These are phyloP conservation scores for Chrysanthemum seticuspe DNA, from an alignment of 129 eudicot genomes.

Conservation along the genomic window DNA sequence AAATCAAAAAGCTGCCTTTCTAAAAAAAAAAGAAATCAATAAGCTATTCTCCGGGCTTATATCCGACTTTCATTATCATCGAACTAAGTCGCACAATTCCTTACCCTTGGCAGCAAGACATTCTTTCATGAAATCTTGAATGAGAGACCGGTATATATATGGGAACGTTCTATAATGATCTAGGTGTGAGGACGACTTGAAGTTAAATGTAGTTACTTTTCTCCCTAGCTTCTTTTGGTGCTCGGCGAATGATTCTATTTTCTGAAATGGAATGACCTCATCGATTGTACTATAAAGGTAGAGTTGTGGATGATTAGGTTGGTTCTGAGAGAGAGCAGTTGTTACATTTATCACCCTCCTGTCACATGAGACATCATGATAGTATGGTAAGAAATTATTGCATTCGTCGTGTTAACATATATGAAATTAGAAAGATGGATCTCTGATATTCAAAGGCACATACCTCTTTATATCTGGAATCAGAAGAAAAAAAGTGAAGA, in stretches of 20 bases:
- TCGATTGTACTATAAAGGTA: slow-evolving; percentile 84
- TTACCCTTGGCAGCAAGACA: slow-evolving; percentile 34
- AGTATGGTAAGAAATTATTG: slow-evolving; percentile 3
- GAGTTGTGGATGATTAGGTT: slow-evolving; percentile 80
- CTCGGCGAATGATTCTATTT: slow-evolving; percentile 59
- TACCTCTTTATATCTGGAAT: slow-evolving; percentile 65
- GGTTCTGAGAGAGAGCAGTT: slow-evolving; percentile 44
- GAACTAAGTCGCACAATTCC: slow-evolving; percentile 6
- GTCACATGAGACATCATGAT: slow-evolving; percentile 13
- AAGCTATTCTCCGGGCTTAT: slow-evolving; percentile 1
- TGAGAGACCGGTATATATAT: slow-evolving; percentile 43
- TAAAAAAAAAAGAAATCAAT: background rate
- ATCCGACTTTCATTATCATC: background rate
- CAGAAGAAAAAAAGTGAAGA: slow-evolving; percentile 56
- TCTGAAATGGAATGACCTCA: slow-evolving; percentile 64
- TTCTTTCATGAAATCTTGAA: slow-evolving; percentile 52
- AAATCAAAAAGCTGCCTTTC: background rate
- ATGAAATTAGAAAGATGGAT: too few species aligned
- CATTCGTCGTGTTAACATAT: too few species aligned
- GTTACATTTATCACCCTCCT: slow-evolving; percentile 66
- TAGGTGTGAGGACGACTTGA: slow-evolving; percentile 75
- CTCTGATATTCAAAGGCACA: slow-evolving; percentile 11
- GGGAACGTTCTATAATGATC: slow-evolving; percentile 86
- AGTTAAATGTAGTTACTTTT: slow-evolving; percentile 54
- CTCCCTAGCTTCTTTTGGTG: slow-evolving; percentile 58